phyloP scores from a whole-genome alignment of 73 alveolate genomes.

The Symbiodinium natans region DNA sequence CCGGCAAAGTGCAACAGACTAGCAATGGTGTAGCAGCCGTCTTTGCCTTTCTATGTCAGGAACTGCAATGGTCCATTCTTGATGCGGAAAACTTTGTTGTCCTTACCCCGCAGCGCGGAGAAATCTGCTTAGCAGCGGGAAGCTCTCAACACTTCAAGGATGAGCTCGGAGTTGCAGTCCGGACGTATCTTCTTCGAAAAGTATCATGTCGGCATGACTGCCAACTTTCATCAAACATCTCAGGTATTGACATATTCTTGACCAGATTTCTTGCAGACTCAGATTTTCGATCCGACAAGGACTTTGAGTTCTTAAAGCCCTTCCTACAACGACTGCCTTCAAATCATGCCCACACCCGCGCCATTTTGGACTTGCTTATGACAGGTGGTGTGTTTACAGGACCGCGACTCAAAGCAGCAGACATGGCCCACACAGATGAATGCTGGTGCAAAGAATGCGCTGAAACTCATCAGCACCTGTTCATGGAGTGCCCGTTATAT shows the following conservation, averaged over 20 bases:
- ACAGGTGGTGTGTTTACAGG: neutral
- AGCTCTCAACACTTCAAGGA: neutral
- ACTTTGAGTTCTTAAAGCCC: neutral
- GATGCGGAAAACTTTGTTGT: neutral
- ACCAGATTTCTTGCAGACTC: neutral
- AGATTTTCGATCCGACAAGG: neutral
- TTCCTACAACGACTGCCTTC: neutral
- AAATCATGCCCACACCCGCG: neutral
- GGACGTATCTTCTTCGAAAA: neutral
- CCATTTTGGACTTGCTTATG: neutral
- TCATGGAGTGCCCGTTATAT: neutral
- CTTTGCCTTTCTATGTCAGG: neutral
- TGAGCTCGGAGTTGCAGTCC: neutral
- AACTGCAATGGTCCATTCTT: neutral
- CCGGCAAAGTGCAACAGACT: neutral
- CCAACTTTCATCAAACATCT: neutral
- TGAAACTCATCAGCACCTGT: neutral
- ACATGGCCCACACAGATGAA: neutral
- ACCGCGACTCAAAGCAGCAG: constrained; percentile 22
- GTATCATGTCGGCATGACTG: neutral
- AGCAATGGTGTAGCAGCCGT: neutral
- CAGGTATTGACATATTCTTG: neutral
- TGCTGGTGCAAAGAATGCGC: neutral
- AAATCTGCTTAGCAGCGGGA: too few relatives aligned
- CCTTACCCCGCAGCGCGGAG: neutral